Base-by-base conservation (phyloP, 2,329 filamentous ascomycete genomes). In the Colletotrichum tropicicola region DNA sequence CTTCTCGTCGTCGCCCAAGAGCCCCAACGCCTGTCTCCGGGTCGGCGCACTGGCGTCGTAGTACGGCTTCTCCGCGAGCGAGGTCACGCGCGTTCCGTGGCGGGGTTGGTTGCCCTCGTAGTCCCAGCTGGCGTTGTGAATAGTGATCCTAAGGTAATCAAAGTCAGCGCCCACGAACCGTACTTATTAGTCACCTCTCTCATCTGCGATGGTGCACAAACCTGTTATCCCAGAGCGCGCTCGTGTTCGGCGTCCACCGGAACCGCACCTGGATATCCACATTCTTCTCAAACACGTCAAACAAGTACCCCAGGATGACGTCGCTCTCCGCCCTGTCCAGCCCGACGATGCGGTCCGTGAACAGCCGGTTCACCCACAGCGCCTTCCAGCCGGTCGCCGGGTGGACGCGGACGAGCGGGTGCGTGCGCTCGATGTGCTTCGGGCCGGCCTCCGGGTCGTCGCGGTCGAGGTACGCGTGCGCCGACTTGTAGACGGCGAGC, bases 331-430 rank as follows among this genome's bases (percentile, higher is more conserved):
- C 87, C 65, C 86, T 86, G 69, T 93, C 90, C 0, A 93, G 74
- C 0, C 90, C 91, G 0, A 92, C 86, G 49, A 93, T 92, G 1
- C 85, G 81, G 6, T 84, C 83, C 0, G 90, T 92, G 84, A 92
- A 89, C 2, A 87, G 81, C 3, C 90, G 84, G 73, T 93, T 93
- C 0, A 93, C 91, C 81, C 85, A 93, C 0, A 93, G 81, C 0
- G 89, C 83, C 74, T 92, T 93, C 91, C 91, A 92, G 0, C 90
- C 91, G 0, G 91, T 93, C 0, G 87, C 90, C 0, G 91, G 91
- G 72, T 93, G 90, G 0, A 91, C 87, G 3, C 91, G 83, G 2
- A 93, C 90, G 9, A 93, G 74, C 0, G 90, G 90, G 72, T 92
- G 91, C 9, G 84, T 79, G 6, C 90, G 84, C 75, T 92, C 90